Evolutionary conservation across 2,329 filamentous ascomycete species (phyloP), one percentile per base, ranked within the genome.

Genomic region (Aspergillus fijiensis): DNA sequence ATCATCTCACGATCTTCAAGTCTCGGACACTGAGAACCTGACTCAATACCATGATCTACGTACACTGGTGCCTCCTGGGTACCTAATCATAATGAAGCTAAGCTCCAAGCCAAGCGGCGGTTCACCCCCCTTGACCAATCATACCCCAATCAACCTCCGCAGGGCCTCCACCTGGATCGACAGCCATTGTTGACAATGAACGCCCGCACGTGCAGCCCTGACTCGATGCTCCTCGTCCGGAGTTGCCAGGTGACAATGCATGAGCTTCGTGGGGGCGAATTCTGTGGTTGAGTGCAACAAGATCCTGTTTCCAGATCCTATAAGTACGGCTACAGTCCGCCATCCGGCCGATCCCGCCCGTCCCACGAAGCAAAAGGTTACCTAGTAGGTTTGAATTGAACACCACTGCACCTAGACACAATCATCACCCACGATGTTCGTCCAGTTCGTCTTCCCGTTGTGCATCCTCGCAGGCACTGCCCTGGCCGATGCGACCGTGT

Each of bases 401-500:
- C 27, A 9, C 27, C 7, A 9, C 27, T 27, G 27, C 27, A 27
- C 27, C 27, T 27, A 0, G 27, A 27, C 6, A 35, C 33, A n/a
- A n/a, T 35, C 35, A 19, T 16, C n/a, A 42, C 47, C 39, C 29
- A 33, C 14, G 2, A 64, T 65, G 58, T 56, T 56, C 51, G 31
- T 52, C 27, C 63, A 45, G 16, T 23, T 51, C 6, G 39, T 62
- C 33, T 1, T 63, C 5, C 29, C 58, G 4, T 27, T 63, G 14
- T 51, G 51, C 49, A 51, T 68, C 31, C 19, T 67, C 16, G 61
- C 66, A 4, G 49, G 63, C 5, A 63, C 63, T 4, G 61, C 61
- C 7, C 21, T 70, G 1, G 69, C 70, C 14, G 60, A 64, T 10
- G 80, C 84, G 1, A 87, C 81, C 0, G 82, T 88, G 33, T 88